These are phyloP conservation scores for Cercospora zeae-maydis DNA, from an alignment of 2,329 filamentous ascomycete genomes.

Conservation along the genomic window DNA sequence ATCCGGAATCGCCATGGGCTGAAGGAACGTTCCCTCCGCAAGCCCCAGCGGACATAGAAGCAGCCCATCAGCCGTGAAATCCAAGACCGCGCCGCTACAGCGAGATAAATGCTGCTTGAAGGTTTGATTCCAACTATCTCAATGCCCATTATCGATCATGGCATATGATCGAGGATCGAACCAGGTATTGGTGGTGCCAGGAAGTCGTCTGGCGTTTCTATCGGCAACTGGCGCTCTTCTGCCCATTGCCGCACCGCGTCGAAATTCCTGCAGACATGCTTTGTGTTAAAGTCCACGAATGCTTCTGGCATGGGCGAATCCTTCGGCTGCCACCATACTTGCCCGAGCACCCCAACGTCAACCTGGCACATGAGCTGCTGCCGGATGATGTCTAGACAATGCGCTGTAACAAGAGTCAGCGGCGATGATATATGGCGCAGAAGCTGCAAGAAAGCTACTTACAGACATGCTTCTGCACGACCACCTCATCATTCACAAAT, in stretches of 20 bases:
- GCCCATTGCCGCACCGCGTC: constrained; percentile 55
- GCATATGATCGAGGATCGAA: constrained; percentile 14
- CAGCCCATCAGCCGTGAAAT: background rate
- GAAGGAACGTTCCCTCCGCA: background rate
- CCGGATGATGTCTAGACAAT: constrained; percentile 60
- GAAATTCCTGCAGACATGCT: constrained; percentile 58
- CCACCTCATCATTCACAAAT: constrained; percentile 55
- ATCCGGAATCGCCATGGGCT: background rate
- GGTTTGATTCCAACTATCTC: background rate
- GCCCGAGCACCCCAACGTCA: constrained; percentile 59
- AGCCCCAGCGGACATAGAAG: background rate
- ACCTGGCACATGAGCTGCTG: constrained; percentile 64
- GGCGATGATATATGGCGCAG: background rate
- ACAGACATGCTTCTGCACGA: constrained; percentile 58
- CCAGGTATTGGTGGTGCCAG: constrained; percentile 19
- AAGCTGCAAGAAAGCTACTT: constrained; percentile 31
- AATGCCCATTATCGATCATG: constrained; percentile 3
- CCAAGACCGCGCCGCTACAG: background rate
- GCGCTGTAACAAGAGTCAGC: constrained; percentile 39
- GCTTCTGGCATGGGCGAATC: constrained; percentile 40
- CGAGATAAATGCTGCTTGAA: background rate
- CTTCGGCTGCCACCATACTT: constrained; percentile 55
- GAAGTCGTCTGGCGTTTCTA: constrained; percentile 26
- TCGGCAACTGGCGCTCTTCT: constrained; percentile 51
- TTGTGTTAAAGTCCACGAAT: constrained; percentile 62